Evolutionary conservation across 2,329 filamentous ascomycete genomes (phyloP).

Genomic region (Amauroascus niger): DNA sequence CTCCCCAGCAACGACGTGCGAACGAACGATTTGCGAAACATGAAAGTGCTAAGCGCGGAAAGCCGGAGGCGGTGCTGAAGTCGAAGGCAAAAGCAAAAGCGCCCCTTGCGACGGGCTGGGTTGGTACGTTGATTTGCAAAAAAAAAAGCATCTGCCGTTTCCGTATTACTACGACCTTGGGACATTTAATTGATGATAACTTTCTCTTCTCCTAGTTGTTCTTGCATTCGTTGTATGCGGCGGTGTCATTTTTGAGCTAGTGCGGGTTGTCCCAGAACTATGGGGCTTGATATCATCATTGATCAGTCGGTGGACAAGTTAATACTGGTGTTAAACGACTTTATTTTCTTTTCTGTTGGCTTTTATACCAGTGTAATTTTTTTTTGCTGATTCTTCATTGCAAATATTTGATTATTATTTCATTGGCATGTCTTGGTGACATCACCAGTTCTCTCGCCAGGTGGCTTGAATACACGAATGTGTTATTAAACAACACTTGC

Average conservation of each 20-base stretch:
- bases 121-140: constrained; percentile 45
- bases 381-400: not conserved
- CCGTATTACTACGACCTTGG: too few relatives aligned
- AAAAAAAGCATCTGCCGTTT: too few relatives aligned
- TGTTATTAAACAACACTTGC: too few relatives aligned
- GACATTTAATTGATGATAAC: constrained; percentile 6
- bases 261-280: constrained; percentile 37
- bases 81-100: constrained; percentile 43
- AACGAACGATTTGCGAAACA: constrained; percentile 52
- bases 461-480: too few relatives aligned
- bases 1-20: constrained; percentile 54
- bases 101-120: constrained; percentile 48
- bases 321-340: not conserved
- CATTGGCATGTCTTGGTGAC: not conserved
- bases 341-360: not conserved
- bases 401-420: not conserved
- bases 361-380: not conserved
- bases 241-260: constrained; percentile 49
- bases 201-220: constrained; percentile 40
- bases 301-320: constrained; percentile 17
- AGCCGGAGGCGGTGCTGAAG: constrained; percentile 38
- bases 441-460: not conserved
- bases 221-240: constrained; percentile 56
- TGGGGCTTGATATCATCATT: constrained; percentile 24
- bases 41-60: constrained; percentile 53